phyloP scores from a whole-genome alignment of 2,329 filamentous ascomycete genomes.

The Fusarium euwallaceae region DNA sequence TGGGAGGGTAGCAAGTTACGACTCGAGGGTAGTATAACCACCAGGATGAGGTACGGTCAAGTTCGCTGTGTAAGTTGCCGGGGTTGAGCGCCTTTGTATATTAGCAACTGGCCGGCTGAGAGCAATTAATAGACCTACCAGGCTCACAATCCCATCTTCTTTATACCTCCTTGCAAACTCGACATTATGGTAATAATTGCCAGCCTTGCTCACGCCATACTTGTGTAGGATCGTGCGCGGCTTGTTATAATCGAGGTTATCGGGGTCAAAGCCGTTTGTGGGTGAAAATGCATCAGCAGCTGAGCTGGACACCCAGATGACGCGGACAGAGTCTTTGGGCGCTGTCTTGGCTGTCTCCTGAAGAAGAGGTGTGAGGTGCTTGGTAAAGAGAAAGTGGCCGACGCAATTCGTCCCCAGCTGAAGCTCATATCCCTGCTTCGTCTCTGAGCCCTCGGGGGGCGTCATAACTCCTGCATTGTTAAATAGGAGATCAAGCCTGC shows the following conservation, averaged over 20 bases:
- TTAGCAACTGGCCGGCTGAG: background rate
- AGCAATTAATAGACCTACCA: constrained; percentile 16
- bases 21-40: constrained; percentile 37
- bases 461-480: constrained; percentile 62
- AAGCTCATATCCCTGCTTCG: constrained; percentile 58
- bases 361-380: constrained; percentile 54
- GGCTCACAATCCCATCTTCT: constrained; percentile 47
- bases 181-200: constrained; percentile 48
- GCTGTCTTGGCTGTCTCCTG: constrained; percentile 50
- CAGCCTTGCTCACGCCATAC: constrained; percentile 51
- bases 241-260: constrained; percentile 47
- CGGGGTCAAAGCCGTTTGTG: constrained; percentile 42
- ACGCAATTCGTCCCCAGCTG: constrained; percentile 59
- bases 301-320: constrained; percentile 51
- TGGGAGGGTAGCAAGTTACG: constrained; percentile 38
- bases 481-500: constrained; percentile 56
- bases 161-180: constrained; percentile 48
- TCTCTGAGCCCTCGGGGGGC: constrained; percentile 56
- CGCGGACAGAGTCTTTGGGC: constrained; percentile 47
- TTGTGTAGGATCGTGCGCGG: constrained; percentile 39
- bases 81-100: constrained; percentile 39
- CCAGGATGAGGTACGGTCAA: constrained; percentile 43
- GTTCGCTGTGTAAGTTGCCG: constrained; percentile 41
- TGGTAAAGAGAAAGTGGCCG: constrained; percentile 57
- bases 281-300: constrained; percentile 45